Evolutionary conservation across 148 eudicot species (phyloP), one percentile per base, ranked within the genome.

Genomic region (Cornus kousa): DNA sequence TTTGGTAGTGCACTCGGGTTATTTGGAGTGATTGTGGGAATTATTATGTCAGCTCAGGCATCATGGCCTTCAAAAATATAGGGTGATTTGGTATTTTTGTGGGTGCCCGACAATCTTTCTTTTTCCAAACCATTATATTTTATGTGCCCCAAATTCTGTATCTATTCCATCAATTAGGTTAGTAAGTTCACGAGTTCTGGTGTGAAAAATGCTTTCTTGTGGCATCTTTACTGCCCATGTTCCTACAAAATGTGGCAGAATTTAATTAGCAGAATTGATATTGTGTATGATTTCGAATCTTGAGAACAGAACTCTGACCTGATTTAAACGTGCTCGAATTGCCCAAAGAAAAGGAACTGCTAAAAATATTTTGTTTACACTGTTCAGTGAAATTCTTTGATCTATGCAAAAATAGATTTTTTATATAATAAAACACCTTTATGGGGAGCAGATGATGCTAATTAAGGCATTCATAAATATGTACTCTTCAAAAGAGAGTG

Each of bases 11-110:
- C 99, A 75, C 95, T 96, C 9, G 98, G 99, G 69, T 83, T 96
- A 85, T 96, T 96, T 80, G 99, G 99, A 19, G 99, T 96, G 73
- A 96, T 96, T 68, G 99, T 96, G 22, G 99, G 99, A 67, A 96
- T 96, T 66, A 96, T 96, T 78, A 96, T 96, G 98, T 96, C 99
- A 20, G 98, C 98, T 73, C 98, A 96, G 89, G 99, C 98, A 79
- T 87, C 97, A 70, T 96, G 99, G 99, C 99, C 98, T 2, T 33
- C 92, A 10, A 90, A 83, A 53, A 3, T 24, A 67, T 24, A 67
- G 64, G 5, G 31, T 76, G 67, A 22, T 19, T 24, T 76, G 71
- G 39, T 31, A 28, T 64, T 17, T 64, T 46, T 75, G 9, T 64
- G 9, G 19, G 19, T 53, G 59, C 2, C 59, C 4, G 19, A 53